A percentile compares a stretch with the other conserved stretches of the same genome.
Evolutionary conservation across 2,329 filamentous ascomycete species (phyloP).

Genomic region (Colletotrichum caudatum): DNA sequence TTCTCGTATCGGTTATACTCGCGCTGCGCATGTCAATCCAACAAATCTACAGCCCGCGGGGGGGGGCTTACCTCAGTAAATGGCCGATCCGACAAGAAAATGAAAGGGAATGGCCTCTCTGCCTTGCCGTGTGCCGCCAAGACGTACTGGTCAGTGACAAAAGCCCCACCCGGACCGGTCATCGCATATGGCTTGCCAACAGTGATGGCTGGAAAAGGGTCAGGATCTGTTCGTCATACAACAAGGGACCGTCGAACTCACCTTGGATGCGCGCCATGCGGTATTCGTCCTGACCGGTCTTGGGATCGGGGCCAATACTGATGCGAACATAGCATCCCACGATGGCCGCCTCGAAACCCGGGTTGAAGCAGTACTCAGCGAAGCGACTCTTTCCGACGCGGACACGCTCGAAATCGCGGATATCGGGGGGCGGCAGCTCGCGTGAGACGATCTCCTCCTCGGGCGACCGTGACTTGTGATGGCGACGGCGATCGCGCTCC

Average conservation of each 20-base stretch:
- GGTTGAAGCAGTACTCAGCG: constrained; percentile 91
- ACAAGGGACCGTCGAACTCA: constrained; percentile 52
- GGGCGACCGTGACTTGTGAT: constrained; percentile 65
- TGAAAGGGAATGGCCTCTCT: constrained; percentile 88
- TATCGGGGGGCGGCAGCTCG: constrained; percentile 76
- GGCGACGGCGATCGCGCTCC: constrained; percentile 53
- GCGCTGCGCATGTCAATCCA: constrained; percentile 56
- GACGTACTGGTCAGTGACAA: constrained; percentile 89
- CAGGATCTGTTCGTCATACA: not conserved
- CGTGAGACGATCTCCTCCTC: constrained; percentile 76
- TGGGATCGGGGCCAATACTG: constrained; percentile 81
- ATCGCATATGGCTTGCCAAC: constrained; percentile 87
- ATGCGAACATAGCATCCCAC: constrained; percentile 88
- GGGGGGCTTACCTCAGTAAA: constrained; percentile 79
- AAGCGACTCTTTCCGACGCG: constrained; percentile 89
- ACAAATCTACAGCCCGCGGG: constrained; percentile 9
- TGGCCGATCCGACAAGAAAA: constrained; percentile 85
- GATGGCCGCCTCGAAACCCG: constrained; percentile 85
- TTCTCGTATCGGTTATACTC: constrained; percentile 87
- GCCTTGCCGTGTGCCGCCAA: constrained; percentile 85
- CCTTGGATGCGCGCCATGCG: constrained; percentile 90
- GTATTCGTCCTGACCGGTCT: constrained; percentile 81
- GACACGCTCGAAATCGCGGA: constrained; percentile 86
- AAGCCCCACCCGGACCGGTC: constrained; percentile 78
- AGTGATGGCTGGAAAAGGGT: constrained; percentile 73